Evolutionary conservation across 192 early-diverging fungal genomes (phyloP), one percentile per base, ranked within the genome.

Genomic region (Coemansia sp.): DNA sequence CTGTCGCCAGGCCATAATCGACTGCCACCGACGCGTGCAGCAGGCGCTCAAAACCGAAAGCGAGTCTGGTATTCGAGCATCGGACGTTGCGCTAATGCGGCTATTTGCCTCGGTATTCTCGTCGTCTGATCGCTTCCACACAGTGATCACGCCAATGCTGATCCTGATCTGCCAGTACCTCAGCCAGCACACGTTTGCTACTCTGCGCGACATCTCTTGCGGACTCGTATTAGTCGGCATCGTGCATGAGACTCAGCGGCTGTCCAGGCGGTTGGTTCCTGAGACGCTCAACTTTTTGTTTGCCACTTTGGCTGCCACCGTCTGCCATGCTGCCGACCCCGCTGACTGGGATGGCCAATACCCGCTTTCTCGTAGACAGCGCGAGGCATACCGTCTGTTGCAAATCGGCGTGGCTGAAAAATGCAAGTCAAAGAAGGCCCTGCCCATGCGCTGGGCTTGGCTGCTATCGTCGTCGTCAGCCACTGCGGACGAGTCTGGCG

Each of bases 51-150:
- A 9, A 36, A 55, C 49, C 72, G 42, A 60, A 47, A 71, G 63
- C 36, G 57, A 43, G 3, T 69, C 67, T 24, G 89, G 87, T 67
- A 85, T 89, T 6, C 77, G 80, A 12, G 72, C 84, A 10, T 86
- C 88, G 24, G 89, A 92, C 38, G 51, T 97, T 36, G 83, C 89
- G 29, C 76, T 89, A 49, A 78, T 97, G 61, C 88, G 90, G 34
- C 66, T 91, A 33, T 74, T 97, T 55, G 89, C 86, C 1, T 87
- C 90, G 38, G 80, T 98, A 10, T 97, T 94, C 78, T 95, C 97
- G 3, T 89, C 93, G n/a, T 96, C 96, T 0, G 97, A 99, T 89
- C 89, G 91, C 43, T 87, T 89, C 67, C 96, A 99, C 75, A 76
- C 90, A 7, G 89, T 98, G 6, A 85, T 93, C 7, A 98, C 96